Percentiles rank a stretch among this genome's conserved stretches.
These are phyloP conservation scores for Fusarium sp. DNA, from an alignment of 2,329 filamentous ascomycete genomes.

Conservation along the genomic window DNA sequence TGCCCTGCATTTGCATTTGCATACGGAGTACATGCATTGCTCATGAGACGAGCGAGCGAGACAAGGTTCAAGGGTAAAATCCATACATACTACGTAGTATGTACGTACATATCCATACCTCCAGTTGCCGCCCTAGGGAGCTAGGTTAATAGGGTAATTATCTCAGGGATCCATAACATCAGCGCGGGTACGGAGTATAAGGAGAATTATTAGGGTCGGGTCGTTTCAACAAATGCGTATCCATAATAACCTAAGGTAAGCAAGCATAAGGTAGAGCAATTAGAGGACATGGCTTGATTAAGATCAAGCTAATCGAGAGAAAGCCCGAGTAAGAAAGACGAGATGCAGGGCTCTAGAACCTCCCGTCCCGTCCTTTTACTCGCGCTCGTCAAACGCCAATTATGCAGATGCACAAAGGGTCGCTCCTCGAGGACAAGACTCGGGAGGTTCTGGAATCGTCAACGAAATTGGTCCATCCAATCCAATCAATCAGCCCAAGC, in stretches of 20 bases:
- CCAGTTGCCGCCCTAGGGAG: background rate
- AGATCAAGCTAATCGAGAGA: slow-evolving; percentile 4
- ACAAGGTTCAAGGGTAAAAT: slow-evolving; percentile 24
- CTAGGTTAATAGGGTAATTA: background rate
- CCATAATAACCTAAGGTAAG: background rate
- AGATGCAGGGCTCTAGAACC: background rate
- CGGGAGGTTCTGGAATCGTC: slow-evolving; percentile 20
- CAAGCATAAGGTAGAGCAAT: slow-evolving; percentile 5
- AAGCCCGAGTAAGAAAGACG: background rate
- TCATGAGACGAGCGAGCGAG: slow-evolving; percentile 9
- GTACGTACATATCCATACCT: background rate
- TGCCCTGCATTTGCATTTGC: background rate
- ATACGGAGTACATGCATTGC: background rate
- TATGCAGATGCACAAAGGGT: slow-evolving; percentile 23
- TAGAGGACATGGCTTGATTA: background rate
- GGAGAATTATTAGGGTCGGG: slow-evolving; percentile 8
- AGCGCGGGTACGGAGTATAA: slow-evolving; percentile 11
- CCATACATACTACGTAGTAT: slow-evolving; percentile 14
- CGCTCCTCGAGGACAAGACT: background rate
- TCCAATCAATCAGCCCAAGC: background rate
- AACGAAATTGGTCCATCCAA: slow-evolving; percentile 6
- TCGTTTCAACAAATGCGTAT: background rate
- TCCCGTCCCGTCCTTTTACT: background rate
- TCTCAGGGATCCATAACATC: background rate
- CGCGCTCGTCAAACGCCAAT: background rate